Evolutionary conservation across 805 yeast genomes (phyloP), one percentile per base, ranked within the genome.

Genomic region (Lachancea waltii): DNA sequence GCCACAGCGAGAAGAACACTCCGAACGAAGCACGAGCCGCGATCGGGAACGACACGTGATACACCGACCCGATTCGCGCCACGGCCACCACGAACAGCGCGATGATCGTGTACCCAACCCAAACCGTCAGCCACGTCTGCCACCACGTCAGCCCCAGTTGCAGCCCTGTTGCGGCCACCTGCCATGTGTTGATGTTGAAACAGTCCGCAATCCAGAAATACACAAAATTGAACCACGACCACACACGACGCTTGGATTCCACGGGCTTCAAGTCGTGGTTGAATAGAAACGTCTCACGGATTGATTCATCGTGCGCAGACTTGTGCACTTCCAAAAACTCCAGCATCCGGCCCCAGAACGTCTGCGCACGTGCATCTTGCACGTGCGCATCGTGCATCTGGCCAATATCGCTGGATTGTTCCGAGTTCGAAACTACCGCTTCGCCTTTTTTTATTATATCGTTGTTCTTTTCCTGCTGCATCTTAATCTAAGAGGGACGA

Each of bases 181-280:
- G 87, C 86, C 90, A 85, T 5, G 95, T 85, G 58, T 84, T 85
- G 55, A 86, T 77, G 62, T 86, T 86, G 65, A 86, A 84, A 22
- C 95, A 79, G 57, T 86, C 96, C 0, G 95, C 86, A 41, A 86
- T 60, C 96, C 96, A 86, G 51, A 84, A 82, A 46, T 74, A 77
- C 10, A 82, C 78, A 56, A 65, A 86, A 58, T 85, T 84, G 60
- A 68, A 78, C 94, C 95, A 84, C 20, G 74, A 64, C 96, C 96
- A 86, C n/a, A 73, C 72, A 52, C 95, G 69, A 51, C 95, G 75
- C 3, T 64, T 73, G 11, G 62, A 69, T 54, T 85, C 90, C 3
- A 85, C 86, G 0, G 95, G 95, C 47, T 76, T 73, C 51, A 86
- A 69, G 63, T 86, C 96, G 48, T 70, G 68, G 60, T 85, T 85